Evolutionary conservation across 1,139 yeast genomes (phyloP), one percentile per base, ranked within the genome.

Genomic region (Geotrichum phurueaensis): DNA sequence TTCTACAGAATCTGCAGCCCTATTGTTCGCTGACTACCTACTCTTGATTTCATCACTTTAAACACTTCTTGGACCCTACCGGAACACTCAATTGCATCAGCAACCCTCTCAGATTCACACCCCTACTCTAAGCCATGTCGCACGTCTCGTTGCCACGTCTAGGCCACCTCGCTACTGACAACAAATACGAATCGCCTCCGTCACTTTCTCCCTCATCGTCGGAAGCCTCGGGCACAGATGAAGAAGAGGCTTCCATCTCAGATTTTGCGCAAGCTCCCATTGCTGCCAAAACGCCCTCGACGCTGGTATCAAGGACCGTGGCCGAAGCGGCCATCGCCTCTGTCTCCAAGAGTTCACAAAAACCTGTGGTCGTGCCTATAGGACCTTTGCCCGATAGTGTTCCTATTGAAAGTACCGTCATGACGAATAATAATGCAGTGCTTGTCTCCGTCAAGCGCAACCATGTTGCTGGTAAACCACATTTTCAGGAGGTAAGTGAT

Each of bases 91-190:
- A 39, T 39, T 39, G 47, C 47, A 36, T 36, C 39, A 33, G 15
- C 15, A 33, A 33, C 39, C n/a, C 10, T 4, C 22, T 39, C 47
- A 7, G 10, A 22, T 3, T 2, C 10, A 7, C 6, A n/a, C 47
- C 47, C 45, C 18, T 36, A 36, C 45, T 36, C 15, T n/a, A 36
- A 15, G 18, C 18, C 47, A 39, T 39, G 47, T 39, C 47, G 20
- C 47, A 53, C 25, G 36, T 53, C 31, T 29, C 51, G n/a, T 18
- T 59, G 27, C 61, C 61, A 9, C 52, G 52, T 22, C 39, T 59
- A 18, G 61, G 61, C 43, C 61, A 59, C 29, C 54, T 59, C 13
- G 39, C 58, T 2, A 9, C 27, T 2, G 58, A 59, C 48, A 59
- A 59, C 27, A 48, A 45, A 54, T 59, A 59, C 56, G 59, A 59